Conservation (phyloP, 1,284 basidiomycete genomes). For the Trichosporon coremiiforme region DNA sequence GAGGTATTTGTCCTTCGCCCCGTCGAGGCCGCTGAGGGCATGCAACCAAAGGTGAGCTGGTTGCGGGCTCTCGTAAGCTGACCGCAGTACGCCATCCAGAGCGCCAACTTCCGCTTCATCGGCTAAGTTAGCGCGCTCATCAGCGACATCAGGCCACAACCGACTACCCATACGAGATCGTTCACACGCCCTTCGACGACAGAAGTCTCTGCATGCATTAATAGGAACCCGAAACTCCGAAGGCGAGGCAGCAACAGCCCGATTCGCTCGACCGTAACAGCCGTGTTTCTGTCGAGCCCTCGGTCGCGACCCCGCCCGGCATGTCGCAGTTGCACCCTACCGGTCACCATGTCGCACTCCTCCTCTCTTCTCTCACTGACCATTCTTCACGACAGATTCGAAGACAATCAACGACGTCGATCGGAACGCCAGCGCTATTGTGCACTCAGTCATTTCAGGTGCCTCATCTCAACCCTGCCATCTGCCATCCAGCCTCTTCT, state of each 20-base stretch:
- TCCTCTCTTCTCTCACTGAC: not conserved
- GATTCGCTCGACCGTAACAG: too few relatives aligned
- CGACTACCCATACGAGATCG: not conserved
- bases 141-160: not conserved
- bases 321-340: not conserved
- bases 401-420: too few relatives aligned
- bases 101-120: conserved; percentile 52
- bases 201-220: not conserved
- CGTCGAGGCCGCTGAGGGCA: conserved; percentile 44
- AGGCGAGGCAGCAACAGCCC: not conserved
- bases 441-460: not conserved
- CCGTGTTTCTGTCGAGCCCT: too few relatives aligned
- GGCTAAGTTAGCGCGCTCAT: conserved; percentile 31
- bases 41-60: conserved; percentile 46
- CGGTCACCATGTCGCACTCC: not conserved
- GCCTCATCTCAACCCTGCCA: too few relatives aligned
- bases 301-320: too few relatives aligned
- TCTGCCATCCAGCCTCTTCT: too few relatives aligned
- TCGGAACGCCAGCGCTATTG: not conserved
- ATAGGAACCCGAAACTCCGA: not conserved
- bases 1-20: conserved; percentile 51
- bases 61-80: not conserved
- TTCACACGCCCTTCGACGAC: not conserved
- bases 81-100: conserved; percentile 48
- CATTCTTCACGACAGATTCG: too few relatives aligned